Evolutionary conservation across 192 early-diverging fungal genomes (phyloP), one percentile per base, ranked within the genome.

Genomic region (Jimgerdemannia lactiflua): DNA sequence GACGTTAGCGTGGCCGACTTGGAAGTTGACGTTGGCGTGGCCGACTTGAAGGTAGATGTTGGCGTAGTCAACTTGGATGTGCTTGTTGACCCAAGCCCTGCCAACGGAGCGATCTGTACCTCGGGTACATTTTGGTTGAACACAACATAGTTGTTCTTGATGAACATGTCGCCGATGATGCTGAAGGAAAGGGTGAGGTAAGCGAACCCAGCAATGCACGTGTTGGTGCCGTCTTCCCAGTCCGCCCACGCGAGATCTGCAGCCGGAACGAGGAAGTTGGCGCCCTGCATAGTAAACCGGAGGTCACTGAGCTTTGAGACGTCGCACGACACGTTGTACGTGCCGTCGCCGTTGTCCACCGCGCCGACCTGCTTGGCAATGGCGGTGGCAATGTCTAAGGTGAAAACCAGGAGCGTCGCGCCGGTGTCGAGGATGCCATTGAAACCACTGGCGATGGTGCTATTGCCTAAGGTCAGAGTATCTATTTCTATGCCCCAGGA

Each of bases 141-240:
- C 40, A 89, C 86, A 19, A 88, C 83, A 74, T 91, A 91, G 78
- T 88, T 88, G 65, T 90, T 89, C 74, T 89, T 88, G 69, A 93
- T 78, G 78, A 91, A 93, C 17, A 89, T 79, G 76, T 91, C 90
- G 63, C 91, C 91, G 39, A 93, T 78, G 69, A 93, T 93, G 29
- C 79, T 75, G 70, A 83, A 18, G 10, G 80, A 74, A 39, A 75
- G 19, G 4, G 76, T 78, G 9, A 75, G 63, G 2, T 76, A 81
- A 3, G 74, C 71, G 10, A 84, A 85, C 39, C 79, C 77, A 4
- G 86, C 84, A 67, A 79, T 78, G 64, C 83, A 85, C 0, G 49
- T 10, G 49, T 14, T 59, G 14, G 8, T 14, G 49, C 49, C 14
- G 49, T 59, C 14, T 40, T 86, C 79, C 7, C 77, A 69, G 6